Evolutionary conservation across 108 stramenopile species (phyloP), one percentile per base, ranked within the genome.

Genomic region (Cyclotella atomus): DNA sequence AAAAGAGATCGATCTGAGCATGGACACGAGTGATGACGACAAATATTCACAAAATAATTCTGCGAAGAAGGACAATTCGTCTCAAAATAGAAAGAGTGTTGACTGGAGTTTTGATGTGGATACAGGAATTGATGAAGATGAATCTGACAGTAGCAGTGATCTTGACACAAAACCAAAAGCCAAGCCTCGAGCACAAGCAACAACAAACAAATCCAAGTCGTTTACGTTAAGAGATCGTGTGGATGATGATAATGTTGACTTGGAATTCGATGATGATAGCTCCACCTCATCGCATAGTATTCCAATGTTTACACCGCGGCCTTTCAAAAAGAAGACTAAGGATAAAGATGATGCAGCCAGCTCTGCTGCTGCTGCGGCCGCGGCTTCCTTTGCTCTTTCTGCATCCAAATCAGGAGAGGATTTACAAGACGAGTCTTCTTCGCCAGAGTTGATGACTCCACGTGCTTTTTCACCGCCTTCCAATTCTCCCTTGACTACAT

Each of bases 401-500:
- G 38, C 29, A 29, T 29, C 52, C 33, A 54, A 65, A 70, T n/a
- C 55, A 38, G 25, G 7, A 23, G 27, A 54, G n/a, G 27, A 38
- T 41, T 59, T 46, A 16, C 56, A 10, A 19, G 62, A 62, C 14
- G 32, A 46, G 30, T 50, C 59, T 9, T 68, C 61, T 16, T 53
- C 70, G 21, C 71, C 77, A 23, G 65, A 79, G 43, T 49, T 79
- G 8, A 21, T 70, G 52, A 79, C 77, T 25, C 77, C 77, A 38
- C 25, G 70, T 36, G 66, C 65, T 27, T 79, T 71, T 65, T 71
- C 70, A 36, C 77, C 77, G 14, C 46, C 70, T 23, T 33, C 57
- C 29, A 79, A 30, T n/a, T 79, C 77, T 29, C 77, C 77, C 8
- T 49, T 79, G 30, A 70, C 64, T 52, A 59, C 77, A 27, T 79